Evolutionary conservation across 148 eudicot species (phyloP), one percentile per base, ranked within the genome.

Genomic region (Nepenthes gracilis): DNA sequence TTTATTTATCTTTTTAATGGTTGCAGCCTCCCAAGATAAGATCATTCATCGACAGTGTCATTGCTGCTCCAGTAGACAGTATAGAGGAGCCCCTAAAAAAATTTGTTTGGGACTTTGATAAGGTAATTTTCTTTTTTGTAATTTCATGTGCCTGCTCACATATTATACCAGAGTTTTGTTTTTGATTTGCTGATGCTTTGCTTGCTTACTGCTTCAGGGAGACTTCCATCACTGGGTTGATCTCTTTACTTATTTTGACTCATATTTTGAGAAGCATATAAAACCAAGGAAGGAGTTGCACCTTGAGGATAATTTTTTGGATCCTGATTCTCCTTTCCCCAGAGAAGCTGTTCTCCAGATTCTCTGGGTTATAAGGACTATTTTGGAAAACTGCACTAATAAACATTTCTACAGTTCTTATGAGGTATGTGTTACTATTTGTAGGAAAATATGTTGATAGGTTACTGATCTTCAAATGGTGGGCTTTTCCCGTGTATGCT

Each of bases 141-240:
- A 9, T 12, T 57, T 52, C 6, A 8, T 40, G 45, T 62, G n/a
- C 58, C 9, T 43, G 38, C 10, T 36, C 53, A 33, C 47, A n/a
- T 64, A 37, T 8, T 7, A 43, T 55, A 43, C 6, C 33, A 35
- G 13, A 53, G 57, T 47, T 49, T 36, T 60, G 9, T 43, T 47
- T 36, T 33, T 54, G 15, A 5, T 6, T 47, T 67, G 33, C 66
- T 74, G 66, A 65, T 43, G 61, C 37, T 9, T 45, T 23, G 36
- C 35, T 52, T 63, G 36, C 49, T 63, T 11, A 36, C 11, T 11
- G n/a, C 15, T 66, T 75, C 95, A 88, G 96, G 98, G 98, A 45
- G 98, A 93, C 61, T 88, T 88, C 62, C 85, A 88, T 69, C 98
- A 93, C 43, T 93, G 96, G 98, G 87, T 80, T 59, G 98, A 93